Evolutionary conservation across 768 basidiomycete species (phyloP).

Genomic region (Tulasnella sp.): DNA sequence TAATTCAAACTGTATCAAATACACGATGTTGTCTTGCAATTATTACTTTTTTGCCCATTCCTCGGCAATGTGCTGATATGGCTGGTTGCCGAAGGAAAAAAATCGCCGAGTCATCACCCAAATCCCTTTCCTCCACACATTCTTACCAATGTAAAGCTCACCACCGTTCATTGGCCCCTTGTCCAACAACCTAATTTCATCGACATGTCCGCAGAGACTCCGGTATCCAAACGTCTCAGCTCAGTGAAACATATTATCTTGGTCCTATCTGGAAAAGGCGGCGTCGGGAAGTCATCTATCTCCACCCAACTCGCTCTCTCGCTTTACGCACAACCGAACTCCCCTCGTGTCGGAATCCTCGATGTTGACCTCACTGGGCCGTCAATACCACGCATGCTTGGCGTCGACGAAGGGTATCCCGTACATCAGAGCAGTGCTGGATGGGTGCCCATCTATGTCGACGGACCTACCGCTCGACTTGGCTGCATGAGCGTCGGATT

Average conservation of each 20-base stretch:
- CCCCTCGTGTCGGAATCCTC: slow-evolving; percentile 64
- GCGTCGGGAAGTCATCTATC: slow-evolving; percentile 95
- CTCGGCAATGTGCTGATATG: too few species aligned
- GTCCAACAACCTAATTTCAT: too few species aligned
- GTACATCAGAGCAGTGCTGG: slow-evolving; percentile 92
- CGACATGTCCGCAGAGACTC: slow-evolving; percentile 32
- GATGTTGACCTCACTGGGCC: slow-evolving; percentile 93
- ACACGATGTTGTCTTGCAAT: too few species aligned
- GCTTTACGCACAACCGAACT: slow-evolving; percentile 45
- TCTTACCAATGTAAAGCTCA: too few species aligned
- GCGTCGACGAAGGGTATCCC: slow-evolving; percentile 54
- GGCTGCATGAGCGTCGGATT: slow-evolving; percentile 98
- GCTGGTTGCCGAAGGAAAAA: too few species aligned
- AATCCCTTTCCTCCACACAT: too few species aligned
- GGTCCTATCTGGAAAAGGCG: slow-evolving; percentile 93
- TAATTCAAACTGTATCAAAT: too few species aligned
- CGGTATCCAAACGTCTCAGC: slow-evolving; percentile 59
- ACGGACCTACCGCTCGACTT: slow-evolving; percentile 60
- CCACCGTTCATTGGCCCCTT: too few species aligned
- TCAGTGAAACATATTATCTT: slow-evolving; percentile 79
- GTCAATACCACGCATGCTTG: slow-evolving; percentile 91
- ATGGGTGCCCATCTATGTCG: slow-evolving; percentile 97
- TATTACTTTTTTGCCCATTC: too few species aligned
- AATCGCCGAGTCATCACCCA: too few species aligned
- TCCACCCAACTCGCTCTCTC: slow-evolving; percentile 85